Percentiles rank a stretch among this genome's conserved stretches.
Conservation (phyloP, 306 rosid species). For the Purshia tridentata region DNA sequence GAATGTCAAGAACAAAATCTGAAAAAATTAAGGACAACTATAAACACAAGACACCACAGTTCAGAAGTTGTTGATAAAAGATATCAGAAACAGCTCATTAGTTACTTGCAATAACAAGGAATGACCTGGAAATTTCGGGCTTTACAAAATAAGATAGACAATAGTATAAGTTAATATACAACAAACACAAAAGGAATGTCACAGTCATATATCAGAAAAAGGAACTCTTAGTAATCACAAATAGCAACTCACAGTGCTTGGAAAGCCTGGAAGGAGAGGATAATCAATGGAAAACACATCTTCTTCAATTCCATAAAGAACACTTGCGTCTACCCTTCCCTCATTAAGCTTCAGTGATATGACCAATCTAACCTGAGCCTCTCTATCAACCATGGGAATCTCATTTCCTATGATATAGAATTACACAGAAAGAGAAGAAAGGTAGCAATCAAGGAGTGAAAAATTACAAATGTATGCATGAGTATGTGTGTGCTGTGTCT, state of each 20-base stretch:
- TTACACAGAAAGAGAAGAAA: constrained; percentile 7
- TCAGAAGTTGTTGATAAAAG: background rate
- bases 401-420: constrained; percentile 17
- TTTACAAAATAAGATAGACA: background rate
- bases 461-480: background rate
- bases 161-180: background rate
- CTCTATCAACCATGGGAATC: constrained; percentile 13
- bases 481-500: too few relatives aligned
- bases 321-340: constrained; percentile 20
- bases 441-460: background rate
- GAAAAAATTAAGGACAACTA: background rate
- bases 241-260: constrained; percentile 35
- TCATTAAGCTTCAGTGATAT: constrained; percentile 18
- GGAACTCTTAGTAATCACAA: background rate
- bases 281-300: constrained; percentile 13
- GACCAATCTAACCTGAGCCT: constrained; percentile 29
- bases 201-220: background rate
- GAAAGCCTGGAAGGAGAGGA: constrained; percentile 22
- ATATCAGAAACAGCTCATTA: background rate
- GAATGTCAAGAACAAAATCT: too few relatives aligned
- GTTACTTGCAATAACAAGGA: background rate
- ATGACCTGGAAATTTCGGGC: background rate
- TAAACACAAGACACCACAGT: background rate
- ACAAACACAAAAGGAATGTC: background rate
- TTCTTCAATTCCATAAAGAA: constrained; percentile 27